These are phyloP conservation scores for Penicillium corylophilum DNA, from an alignment of 2,329 filamentous ascomycete species.

Conservation along the genomic window DNA sequence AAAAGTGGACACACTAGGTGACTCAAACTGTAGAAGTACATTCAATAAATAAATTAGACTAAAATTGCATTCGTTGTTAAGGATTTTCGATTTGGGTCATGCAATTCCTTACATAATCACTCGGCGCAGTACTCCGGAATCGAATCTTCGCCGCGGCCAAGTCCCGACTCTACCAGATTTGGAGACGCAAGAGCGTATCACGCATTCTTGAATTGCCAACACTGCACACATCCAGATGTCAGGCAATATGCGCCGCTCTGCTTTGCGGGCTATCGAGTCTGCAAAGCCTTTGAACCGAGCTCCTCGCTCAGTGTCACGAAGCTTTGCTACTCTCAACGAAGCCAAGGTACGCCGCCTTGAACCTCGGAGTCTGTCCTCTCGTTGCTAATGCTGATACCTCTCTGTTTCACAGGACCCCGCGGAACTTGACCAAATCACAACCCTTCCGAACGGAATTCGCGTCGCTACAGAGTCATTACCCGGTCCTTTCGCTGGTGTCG, in stretches of 20 bases:
- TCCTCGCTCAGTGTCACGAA: slow-evolving; percentile 36
- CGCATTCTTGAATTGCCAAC: not conserved
- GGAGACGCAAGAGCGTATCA: slow-evolving; percentile 10
- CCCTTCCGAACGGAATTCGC: slow-evolving; percentile 85
- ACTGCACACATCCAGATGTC: slow-evolving; percentile 4
- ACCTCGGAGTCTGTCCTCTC: not conserved
- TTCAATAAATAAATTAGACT: not conserved
- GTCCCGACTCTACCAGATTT: slow-evolving; percentile 16
- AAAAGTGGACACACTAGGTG: not conserved
- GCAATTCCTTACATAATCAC: slow-evolving; percentile 32
- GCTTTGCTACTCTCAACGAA: slow-evolving; percentile 37
- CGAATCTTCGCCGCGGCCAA: slow-evolving; percentile 21
- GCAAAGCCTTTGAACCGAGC: slow-evolving; percentile 36
- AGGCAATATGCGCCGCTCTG: slow-evolving; percentile 41
- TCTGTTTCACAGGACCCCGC: slow-evolving; percentile 65
- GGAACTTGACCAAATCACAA: slow-evolving; percentile 84
- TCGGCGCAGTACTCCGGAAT: slow-evolving; percentile 21
- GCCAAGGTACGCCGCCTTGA: slow-evolving; percentile 32
- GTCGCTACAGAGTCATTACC: slow-evolving; percentile 93
- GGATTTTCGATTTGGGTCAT: not conserved
- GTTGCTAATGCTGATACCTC: slow-evolving; percentile 4
- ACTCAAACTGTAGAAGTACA: not conserved
- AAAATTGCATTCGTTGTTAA: not conserved
- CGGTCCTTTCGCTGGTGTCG: slow-evolving; percentile 90
- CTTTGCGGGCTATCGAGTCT: slow-evolving; percentile 41